phyloP scores from a whole-genome alignment of 176 grass and related monocot species.

The Cenchrus purpureus region DNA sequence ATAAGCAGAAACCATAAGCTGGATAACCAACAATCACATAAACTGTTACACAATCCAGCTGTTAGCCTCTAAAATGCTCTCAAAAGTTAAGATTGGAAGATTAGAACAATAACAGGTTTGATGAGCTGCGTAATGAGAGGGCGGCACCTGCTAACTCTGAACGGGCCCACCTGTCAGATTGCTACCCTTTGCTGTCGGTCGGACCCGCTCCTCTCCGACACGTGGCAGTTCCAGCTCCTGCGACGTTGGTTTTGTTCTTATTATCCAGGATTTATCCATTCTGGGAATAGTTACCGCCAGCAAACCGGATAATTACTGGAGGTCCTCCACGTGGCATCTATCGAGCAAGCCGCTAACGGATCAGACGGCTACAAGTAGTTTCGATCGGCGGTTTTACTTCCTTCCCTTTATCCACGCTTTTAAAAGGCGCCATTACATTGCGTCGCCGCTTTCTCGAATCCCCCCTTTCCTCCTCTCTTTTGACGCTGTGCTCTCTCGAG shows the following conservation, averaged over 20 bases:
- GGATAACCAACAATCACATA: not conserved
- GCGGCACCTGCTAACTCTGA: not conserved
- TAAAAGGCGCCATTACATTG: slow-evolving; percentile 43
- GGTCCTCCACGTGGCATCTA: slow-evolving; percentile 12
- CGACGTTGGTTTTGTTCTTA: not conserved
- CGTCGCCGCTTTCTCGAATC: slow-evolving; percentile 45
- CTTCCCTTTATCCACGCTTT: slow-evolving; percentile 32
- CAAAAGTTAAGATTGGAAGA: not conserved
- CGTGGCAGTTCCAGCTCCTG: not conserved
- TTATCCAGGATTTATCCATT: slow-evolving; percentile 48
- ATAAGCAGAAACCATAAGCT: not conserved
- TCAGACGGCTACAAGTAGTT: not conserved
- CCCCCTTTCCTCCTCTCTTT: not conserved
- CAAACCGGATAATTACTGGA: not conserved
- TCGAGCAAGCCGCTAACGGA: not conserved
- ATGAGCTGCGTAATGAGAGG: not conserved
- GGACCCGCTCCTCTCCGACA: not conserved
- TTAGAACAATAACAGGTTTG: not conserved
- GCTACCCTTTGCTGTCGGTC: not conserved
- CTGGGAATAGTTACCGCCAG: not conserved
- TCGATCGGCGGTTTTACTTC: not conserved
- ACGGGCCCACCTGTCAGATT: not conserved
- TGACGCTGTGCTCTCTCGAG: not conserved
- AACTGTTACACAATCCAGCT: not conserved
- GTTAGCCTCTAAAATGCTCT: not conserved